phyloP scores from a whole-genome alignment of 805 yeast species.

The Myxozyma melibiosi region DNA sequence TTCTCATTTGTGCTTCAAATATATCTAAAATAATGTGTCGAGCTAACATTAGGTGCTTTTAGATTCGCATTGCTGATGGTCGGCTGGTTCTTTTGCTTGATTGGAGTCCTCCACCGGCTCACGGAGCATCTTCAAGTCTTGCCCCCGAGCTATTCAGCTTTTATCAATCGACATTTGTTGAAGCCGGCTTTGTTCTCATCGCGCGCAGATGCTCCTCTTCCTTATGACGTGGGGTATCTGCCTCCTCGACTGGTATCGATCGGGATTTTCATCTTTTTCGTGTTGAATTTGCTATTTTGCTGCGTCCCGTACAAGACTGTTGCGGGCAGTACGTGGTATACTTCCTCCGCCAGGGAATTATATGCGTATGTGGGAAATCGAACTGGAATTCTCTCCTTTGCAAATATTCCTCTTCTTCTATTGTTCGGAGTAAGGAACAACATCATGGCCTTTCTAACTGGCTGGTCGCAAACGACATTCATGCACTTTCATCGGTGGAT shows the following conservation, averaged over 20 bases:
- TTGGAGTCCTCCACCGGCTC: neutral
- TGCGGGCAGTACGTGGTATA: conserved; percentile 1
- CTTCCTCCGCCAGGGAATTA: neutral
- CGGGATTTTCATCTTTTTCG: neutral
- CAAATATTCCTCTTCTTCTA: conserved; percentile 54
- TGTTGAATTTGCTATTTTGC: neutral
- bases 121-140: neutral
- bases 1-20: neutral
- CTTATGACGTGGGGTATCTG: neutral
- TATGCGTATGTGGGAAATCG: conserved; percentile 2
- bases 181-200: neutral
- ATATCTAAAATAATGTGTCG: too few relatives aligned
- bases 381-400: conserved; percentile 37
- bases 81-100: neutral
- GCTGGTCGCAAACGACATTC: conserved; percentile 63
- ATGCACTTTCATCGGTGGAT: conserved; percentile 65
- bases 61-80: neutral
- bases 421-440: conserved; percentile 75
- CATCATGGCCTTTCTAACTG: conserved; percentile 61
- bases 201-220: neutral
- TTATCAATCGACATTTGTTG: neutral
- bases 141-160: neutral
- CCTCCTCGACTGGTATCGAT: neutral
- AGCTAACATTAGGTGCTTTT: too few relatives aligned
- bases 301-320: neutral